Conservation (phyloP, 2,329 filamentous ascomycete species). For the Hypoxylon sp. region DNA sequence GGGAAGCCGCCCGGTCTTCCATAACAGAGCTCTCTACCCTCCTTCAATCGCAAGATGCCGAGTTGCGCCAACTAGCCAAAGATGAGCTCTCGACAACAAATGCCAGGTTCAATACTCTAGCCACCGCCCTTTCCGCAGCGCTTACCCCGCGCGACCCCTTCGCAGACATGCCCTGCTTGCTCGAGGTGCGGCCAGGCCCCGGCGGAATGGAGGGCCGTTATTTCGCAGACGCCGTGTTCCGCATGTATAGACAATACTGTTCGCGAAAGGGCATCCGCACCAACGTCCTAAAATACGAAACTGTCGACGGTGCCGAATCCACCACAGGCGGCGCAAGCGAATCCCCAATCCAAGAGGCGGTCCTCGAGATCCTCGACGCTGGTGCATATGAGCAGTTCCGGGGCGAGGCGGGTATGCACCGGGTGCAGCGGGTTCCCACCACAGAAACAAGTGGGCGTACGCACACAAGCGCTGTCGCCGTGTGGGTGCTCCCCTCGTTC, state of each 20-base stretch:
- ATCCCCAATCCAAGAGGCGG: conserved; percentile 83
- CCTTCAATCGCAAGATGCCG: conserved; percentile 69
- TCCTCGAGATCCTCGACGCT: conserved; percentile 83
- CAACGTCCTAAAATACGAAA: conserved; percentile 84
- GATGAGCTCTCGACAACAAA: conserved; percentile 83
- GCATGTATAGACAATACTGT: conserved; percentile 91
- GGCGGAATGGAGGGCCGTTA: conserved; percentile 92
- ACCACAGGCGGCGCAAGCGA: conserved; percentile 69
- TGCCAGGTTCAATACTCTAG: conserved; percentile 72
- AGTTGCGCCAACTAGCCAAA: conserved; percentile 82
- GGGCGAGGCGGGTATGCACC: conserved; percentile 92
- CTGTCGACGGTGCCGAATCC: conserved; percentile 72
- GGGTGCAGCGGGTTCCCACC: conserved; percentile 91
- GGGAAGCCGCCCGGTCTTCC: conserved; percentile 68
- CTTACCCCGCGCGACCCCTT: conserved; percentile 93
- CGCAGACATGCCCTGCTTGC: conserved; percentile 86
- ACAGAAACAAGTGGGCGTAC: conserved; percentile 93
- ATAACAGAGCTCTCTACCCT: conserved; percentile 68
- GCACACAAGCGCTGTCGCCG: conserved; percentile 92
- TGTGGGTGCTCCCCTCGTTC: conserved; percentile 92
- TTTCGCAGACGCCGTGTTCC: conserved; percentile 88
- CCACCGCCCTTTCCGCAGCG: conserved; percentile 78
- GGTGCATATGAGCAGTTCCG: conserved; percentile 87
- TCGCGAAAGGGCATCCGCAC: conserved; percentile 75
- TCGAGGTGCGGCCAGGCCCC: conserved; percentile 93